Evolutionary conservation across 2,329 filamentous ascomycete species (phyloP).

Genomic region (Penicillium oxalicum): DNA sequence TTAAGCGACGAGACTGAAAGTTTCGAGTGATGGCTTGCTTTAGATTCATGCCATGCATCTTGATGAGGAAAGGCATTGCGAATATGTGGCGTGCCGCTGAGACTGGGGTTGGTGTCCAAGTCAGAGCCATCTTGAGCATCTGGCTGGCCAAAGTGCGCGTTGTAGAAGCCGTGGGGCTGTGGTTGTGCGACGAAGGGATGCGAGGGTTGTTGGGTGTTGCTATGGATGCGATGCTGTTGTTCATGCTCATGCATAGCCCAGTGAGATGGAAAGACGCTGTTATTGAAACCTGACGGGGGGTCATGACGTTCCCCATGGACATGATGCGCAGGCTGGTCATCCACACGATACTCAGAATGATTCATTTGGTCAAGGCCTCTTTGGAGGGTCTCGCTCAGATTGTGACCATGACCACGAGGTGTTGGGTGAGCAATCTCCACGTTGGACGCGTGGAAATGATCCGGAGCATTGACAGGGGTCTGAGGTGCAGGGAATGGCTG

Average conservation of each 20-base stretch:
- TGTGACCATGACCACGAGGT: conserved; percentile 60
- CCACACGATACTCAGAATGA: conserved; percentile 77
- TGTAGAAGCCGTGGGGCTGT: conserved; percentile 32
- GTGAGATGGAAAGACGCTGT: conserved; percentile 29
- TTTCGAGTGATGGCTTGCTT: conserved; percentile 56
- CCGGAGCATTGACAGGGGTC: conserved; percentile 28
- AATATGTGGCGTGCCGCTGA: conserved; percentile 56
- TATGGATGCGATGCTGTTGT: conserved; percentile 18
- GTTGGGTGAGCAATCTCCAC: conserved; percentile 56
- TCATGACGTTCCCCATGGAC: conserved; percentile 61
- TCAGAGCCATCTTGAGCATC: conserved; percentile 53
- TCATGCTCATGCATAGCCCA: conserved; percentile 35
- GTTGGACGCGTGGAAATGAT: conserved; percentile 39
- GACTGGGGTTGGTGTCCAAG: conserved; percentile 68
- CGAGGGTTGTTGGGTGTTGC: conserved; percentile 16
- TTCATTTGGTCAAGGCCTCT: conserved; percentile 62
- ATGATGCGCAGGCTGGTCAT: conserved; percentile 71
- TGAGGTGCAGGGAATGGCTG: conserved; percentile 25
- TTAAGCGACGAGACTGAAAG: conserved; percentile 74
- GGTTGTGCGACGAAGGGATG: conserved; percentile 24
- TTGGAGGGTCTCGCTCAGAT: conserved; percentile 71
- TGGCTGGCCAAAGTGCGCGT: conserved; percentile 27
- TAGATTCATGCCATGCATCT: conserved; percentile 30
- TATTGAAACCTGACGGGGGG: conserved; percentile 21
- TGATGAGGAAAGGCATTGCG: conserved; percentile 26